These are phyloP conservation scores for Leccinum subtestaceum DNA, from an alignment of 768 basidiomycete species.

Conservation along the genomic window DNA sequence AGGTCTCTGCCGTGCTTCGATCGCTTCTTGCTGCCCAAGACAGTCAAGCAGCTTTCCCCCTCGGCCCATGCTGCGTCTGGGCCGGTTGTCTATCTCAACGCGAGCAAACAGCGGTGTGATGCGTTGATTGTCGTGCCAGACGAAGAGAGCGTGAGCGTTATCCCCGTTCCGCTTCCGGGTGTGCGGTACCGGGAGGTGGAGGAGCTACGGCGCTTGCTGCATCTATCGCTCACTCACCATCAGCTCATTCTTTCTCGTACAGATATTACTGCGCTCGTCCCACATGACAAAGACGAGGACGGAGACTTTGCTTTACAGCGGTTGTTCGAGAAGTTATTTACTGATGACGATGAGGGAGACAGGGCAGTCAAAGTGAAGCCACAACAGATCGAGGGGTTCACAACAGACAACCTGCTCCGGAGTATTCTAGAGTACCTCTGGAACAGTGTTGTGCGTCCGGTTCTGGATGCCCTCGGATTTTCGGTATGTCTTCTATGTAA, in stretches of 20 bases:
- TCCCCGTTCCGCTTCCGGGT: not conserved
- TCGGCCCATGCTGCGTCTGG: not conserved
- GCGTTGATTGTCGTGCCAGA: not conserved
- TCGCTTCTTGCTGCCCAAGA: not conserved
- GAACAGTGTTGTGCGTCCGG: not conserved
- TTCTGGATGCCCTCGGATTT: not conserved
- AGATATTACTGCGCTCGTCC: not conserved
- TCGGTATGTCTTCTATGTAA: not conserved
- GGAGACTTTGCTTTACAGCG: not conserved
- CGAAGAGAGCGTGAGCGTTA: not conserved
- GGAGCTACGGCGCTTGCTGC: not conserved
- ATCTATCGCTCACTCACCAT: not conserved
- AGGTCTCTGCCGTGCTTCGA: not conserved
- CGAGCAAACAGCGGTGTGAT: not conserved
- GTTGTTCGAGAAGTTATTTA: not conserved
- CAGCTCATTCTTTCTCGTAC: not conserved
- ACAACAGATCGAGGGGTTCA: not conserved
- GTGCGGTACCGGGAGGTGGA: not conserved
- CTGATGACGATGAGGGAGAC: not conserved
- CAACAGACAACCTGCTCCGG: not conserved
- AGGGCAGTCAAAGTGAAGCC: not conserved
- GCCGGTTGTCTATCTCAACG: not conserved
- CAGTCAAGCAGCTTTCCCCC: not conserved
- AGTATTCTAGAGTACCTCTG: not conserved
- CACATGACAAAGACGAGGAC: not conserved